Base-by-base conservation (phyloP, 2,329 filamentous ascomycete species). In the Fusarium transvaalense region DNA sequence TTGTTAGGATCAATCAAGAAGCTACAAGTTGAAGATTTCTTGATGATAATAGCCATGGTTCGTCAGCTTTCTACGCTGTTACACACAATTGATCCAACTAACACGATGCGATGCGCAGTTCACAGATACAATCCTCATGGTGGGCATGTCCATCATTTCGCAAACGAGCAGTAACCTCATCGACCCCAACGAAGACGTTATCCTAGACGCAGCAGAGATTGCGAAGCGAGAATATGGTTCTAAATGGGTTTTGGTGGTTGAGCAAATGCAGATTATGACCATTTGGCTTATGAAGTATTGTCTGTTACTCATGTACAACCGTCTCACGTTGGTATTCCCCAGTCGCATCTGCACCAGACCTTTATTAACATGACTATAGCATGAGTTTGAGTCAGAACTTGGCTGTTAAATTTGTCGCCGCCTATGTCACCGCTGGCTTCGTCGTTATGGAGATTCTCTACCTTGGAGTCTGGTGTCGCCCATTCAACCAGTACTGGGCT, bases 171-270 rank as follows among this genome's bases (percentile, higher is more conserved):
- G 85, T 41, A 90, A 90, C 71, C 79, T 90, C 19, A 87, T 90
- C 76, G 79, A 84, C 19, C 81, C 83, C 0, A 76, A 81, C 17
- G 79, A 87, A 29, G 75, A 77, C 0, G 71, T 76, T 1, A 64
- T 74, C 5, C 77, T 89, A 47, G 87, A 86, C 0, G 79, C 82
- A 1, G 64, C 78, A 0, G 80, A 80, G 35, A 81, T 83, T 46
- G 70, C 66, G 5, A 77, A 81, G 32, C 79, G 86, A 48, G 74
- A 79, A 1, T 78, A 75, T 37, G 88, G 88, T 13, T 89, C 86
- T 45, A 90, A 90, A 80, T 84, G 88, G 79, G 87, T 89, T 1
- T 80, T 89, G 37, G 83, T 89, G 10, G 85, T 86, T 4, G 88
- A 91, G 68, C 82, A 89, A 76, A 83, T 85, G 71, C 90, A 91